These are phyloP conservation scores for Scopulariopsis brevicaulis DNA, from an alignment of 2,329 filamentous ascomycete species.

Conservation along the genomic window DNA sequence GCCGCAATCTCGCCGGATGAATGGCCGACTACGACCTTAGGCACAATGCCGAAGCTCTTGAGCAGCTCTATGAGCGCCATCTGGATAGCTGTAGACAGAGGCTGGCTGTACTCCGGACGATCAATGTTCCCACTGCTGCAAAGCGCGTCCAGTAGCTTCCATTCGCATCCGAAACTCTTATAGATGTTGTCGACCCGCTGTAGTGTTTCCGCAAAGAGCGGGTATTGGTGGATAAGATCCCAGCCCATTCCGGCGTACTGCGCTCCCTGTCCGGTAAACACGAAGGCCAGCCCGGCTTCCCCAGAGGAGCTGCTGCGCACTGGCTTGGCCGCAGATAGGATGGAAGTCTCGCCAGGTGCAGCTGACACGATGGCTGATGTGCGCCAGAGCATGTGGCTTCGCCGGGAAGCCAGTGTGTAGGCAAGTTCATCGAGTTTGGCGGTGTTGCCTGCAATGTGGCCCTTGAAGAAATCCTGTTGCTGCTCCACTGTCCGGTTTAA, in stretches of 20 bases:
- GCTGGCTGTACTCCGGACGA: conserved; percentile 19
- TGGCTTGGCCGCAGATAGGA: neutral
- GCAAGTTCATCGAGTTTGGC: neutral
- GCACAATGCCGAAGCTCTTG: conserved; percentile 15
- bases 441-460: neutral
- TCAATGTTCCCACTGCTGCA: conserved; percentile 8
- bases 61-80: conserved; percentile 25
- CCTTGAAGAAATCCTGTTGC: neutral
- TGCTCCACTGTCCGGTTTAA: neutral
- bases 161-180: neutral
- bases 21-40: conserved; percentile 20
- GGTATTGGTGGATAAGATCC: conserved; percentile 3
- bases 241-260: conserved; percentile 1
- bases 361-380: neutral
- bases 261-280: conserved; percentile 2
- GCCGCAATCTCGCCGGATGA: conserved; percentile 26
- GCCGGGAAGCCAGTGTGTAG: neutral
- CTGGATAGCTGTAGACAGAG: conserved; percentile 30
- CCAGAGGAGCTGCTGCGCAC: neutral
- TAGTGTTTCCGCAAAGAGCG: conserved; percentile 10
- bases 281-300: neutral
- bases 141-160: conserved; percentile 12
- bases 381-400: neutral
- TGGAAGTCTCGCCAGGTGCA: neutral
- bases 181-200: conserved; percentile 9